Conservation (phyloP, 805 yeast species). For the Clavispora vitiphila region DNA sequence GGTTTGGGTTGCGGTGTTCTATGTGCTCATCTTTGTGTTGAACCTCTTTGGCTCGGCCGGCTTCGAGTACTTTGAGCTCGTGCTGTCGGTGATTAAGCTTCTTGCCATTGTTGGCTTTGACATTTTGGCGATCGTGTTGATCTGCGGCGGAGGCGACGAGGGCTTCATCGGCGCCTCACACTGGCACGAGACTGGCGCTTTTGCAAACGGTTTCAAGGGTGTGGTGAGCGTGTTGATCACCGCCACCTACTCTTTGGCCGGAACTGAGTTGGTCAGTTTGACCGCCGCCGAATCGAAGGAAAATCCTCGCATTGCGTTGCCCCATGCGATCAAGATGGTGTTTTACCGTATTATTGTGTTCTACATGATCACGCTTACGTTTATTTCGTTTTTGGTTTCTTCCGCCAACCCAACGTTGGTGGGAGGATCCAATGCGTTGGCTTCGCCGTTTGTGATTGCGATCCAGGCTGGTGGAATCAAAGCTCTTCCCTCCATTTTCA, state of each 20-base stretch:
- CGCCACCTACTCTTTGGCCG: conserved; percentile 40
- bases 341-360: conserved; percentile 38
- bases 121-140: conserved; percentile 34
- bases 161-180: conserved; percentile 35
- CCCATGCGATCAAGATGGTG: conserved; percentile 40
- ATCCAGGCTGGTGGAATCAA: conserved; percentile 37
- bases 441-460: conserved; percentile 41
- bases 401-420: conserved; percentile 22
- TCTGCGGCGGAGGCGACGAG: conserved; percentile 35
- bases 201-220: conserved; percentile 34
- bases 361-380: conserved; percentile 36
- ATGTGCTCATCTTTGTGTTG: conserved; percentile 30
- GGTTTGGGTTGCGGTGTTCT: conserved; percentile 39
- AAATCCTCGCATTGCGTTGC: conserved; percentile 35
- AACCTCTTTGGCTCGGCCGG: conserved; percentile 32
- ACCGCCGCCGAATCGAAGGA: conserved; percentile 33
- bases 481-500: conserved; percentile 39
- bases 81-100: conserved; percentile 31
- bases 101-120: conserved; percentile 37
- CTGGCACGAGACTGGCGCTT: conserved; percentile 35
- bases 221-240: conserved; percentile 34
- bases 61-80: conserved; percentile 35
- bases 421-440: conserved; percentile 26
- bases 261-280: conserved; percentile 38
- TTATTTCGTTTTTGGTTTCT: conserved; percentile 38